phyloP scores from a whole-genome alignment of 2,329 filamentous ascomycete species.

The Chrysoporthe cubensis region DNA sequence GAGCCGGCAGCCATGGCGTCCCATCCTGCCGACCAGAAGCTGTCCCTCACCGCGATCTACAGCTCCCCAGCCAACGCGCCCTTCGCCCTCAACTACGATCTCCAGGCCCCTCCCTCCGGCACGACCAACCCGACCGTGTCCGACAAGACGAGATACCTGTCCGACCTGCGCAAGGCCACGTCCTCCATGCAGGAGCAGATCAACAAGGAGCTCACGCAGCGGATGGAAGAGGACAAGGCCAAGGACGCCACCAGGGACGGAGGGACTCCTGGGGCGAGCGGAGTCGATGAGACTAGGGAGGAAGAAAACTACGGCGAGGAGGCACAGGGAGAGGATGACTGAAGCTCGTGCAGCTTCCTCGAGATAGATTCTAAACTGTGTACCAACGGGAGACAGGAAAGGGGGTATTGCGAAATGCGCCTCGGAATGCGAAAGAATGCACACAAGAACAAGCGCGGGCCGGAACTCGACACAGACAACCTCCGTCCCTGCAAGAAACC shows the following conservation, averaged over 20 bases:
- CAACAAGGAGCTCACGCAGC: conserved; percentile 71
- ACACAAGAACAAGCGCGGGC: background rate
- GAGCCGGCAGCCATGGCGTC: conserved; percentile 7
- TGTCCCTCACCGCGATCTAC: conserved; percentile 56
- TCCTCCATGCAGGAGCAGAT: conserved; percentile 64
- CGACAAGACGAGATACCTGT: conserved; percentile 64
- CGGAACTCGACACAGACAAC: background rate
- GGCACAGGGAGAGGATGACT: conserved; percentile 67
- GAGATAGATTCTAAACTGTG: background rate
- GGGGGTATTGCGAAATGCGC: conserved; percentile 25
- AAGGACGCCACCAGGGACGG: conserved; percentile 42
- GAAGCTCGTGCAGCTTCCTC: conserved; percentile 16
- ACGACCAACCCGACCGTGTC: conserved; percentile 37
- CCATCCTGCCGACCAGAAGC: conserved; percentile 23
- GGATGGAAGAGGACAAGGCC: conserved; percentile 75
- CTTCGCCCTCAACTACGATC: conserved; percentile 47
- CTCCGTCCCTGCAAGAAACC: background rate
- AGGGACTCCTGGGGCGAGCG: conserved; percentile 28
- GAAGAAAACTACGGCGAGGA: conserved; percentile 89
- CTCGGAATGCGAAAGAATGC: conserved; percentile 3
- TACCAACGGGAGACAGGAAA: conserved; percentile 10
- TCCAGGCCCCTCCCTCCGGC: conserved; percentile 41
- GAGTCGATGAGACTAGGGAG: conserved; percentile 59
- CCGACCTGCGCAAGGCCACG: conserved; percentile 60
- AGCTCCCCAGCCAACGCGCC: conserved; percentile 52